phyloP scores from a whole-genome alignment of 352 stramenopile species.

The Phytophthora podocarpi region DNA sequence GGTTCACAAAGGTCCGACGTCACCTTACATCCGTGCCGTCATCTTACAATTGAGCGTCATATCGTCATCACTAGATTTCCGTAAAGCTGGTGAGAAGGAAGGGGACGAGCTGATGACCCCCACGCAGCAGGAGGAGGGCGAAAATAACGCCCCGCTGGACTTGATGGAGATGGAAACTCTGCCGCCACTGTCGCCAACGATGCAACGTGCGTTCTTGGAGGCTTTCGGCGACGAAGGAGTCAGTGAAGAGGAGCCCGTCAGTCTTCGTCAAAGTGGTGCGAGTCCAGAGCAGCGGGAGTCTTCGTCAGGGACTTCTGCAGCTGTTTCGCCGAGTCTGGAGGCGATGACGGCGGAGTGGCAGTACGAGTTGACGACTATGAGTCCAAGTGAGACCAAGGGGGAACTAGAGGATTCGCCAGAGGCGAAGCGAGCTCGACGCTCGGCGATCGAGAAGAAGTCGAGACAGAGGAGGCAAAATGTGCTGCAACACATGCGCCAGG shows the following conservation, averaged over 20 bases:
- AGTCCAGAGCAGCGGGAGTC: constrained; percentile 3
- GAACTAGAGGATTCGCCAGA: constrained; percentile 12
- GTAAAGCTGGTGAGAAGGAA: not conserved
- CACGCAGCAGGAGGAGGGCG: not conserved
- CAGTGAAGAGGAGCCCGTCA: constrained; percentile 7
- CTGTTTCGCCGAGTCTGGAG: constrained; percentile 24
- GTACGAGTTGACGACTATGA: constrained; percentile 13
- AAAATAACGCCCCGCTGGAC: not conserved
- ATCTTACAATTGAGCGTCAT: constrained; percentile 1
- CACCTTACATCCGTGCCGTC: too few relatives aligned
- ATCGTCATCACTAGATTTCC: constrained; percentile 10
- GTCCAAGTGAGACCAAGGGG: constrained; percentile 24
- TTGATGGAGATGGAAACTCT: constrained; percentile 12
- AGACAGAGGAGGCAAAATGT: constrained; percentile 37
- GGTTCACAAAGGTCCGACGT: constrained; percentile 21
- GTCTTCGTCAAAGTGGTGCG: constrained; percentile 10
- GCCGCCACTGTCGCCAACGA: constrained; percentile 28
- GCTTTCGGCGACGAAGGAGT: constrained; percentile 26
- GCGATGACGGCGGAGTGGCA: constrained; percentile 16
- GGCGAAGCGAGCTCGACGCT: constrained; percentile 47
- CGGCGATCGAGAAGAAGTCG: constrained; percentile 65
- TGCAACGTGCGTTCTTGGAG: constrained; percentile 27
- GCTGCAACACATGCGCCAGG: constrained; percentile 49
- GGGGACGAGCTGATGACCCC: constrained; percentile 8
- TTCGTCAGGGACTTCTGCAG: not conserved